Evolutionary conservation across 2,329 filamentous ascomycete species (phyloP), one percentile per base, ranked within the genome.

Genomic region (Aspergillus melleus): DNA sequence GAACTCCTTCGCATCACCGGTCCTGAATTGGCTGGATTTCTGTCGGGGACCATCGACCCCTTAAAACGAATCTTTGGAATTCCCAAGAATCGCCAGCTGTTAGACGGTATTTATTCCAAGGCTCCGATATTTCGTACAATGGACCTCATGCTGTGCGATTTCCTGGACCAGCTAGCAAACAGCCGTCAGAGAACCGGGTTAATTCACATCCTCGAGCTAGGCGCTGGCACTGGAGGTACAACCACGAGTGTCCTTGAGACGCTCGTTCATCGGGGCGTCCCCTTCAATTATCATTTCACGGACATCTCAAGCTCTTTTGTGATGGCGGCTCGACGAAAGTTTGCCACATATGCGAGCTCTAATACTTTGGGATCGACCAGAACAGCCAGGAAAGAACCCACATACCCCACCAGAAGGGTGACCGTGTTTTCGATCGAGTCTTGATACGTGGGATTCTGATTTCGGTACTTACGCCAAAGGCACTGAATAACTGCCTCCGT

Each of bases 61-160:
- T 55, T 82, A 0, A 60, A 68, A 2, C 52, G 81, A 0, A 59
- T 82, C 3, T 82, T 82, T 49, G 70, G 72, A 0, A 70, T 69
- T 22, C 57, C 60, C n/a, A 60, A 61, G 3, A 69, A 68, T 12
- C 63, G 68, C 2, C 55, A 65, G 16, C 58, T 76, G 2, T 58
- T 81, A 0, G 74, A 72, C 9, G 74, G 77, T 14, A 66, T 80
- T 0, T 81, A 81, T 55, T 64, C 64, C 1, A 68, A 68, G 36
- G 65, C 58, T n/a, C 72, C 71, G 1, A 60, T 67, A 47, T 74
- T 77, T 66, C 47, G 52, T 29, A 58, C 60, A 11, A 46, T 51
- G 3, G 49, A 60, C 11, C 30, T 59, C n/a, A 53, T 46, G 9
- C 57, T 61, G 52, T 54, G n/a, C 6, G 16, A 47, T 6, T 64